These are phyloP conservation scores for Angophora floribunda DNA, from an alignment of 345 rosid species.

Conservation along the genomic window DNA sequence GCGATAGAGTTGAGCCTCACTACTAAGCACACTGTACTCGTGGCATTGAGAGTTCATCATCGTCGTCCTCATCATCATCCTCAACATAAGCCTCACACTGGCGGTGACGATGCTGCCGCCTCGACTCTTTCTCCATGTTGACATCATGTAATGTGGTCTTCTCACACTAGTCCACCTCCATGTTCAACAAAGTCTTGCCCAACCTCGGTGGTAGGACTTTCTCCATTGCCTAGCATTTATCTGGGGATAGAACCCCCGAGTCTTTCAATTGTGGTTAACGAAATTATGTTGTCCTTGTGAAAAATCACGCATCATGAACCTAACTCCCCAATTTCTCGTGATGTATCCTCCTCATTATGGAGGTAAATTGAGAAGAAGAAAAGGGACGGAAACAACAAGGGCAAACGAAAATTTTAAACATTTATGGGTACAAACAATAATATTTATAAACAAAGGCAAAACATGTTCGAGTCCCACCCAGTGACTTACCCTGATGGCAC, in stretches of 20 bases:
- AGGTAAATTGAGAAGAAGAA: too few relatives aligned
- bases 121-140: conserved; percentile 82
- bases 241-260: conserved; percentile 23
- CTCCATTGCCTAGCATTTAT: conserved; percentile 58
- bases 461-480: too few relatives aligned
- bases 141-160: conserved; percentile 86
- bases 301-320: too few relatives aligned
- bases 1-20: conserved; percentile 3
- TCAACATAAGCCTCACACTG: conserved; percentile 36
- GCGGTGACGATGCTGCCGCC: conserved; percentile 43
- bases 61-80: conserved; percentile 41
- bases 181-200: conserved; percentile 29
- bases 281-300: too few relatives aligned
- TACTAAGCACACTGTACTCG: conserved; percentile 80
- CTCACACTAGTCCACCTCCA: conserved; percentile 85
- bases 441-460: too few relatives aligned
- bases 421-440: too few relatives aligned
- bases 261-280: conserved; percentile 1
- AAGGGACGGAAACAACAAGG: too few relatives aligned
- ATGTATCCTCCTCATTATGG: too few relatives aligned
- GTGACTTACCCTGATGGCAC: too few relatives aligned
- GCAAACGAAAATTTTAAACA: too few relatives aligned
- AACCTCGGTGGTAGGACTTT: conserved; percentile 46
- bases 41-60: conserved; percentile 16
- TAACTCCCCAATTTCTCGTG: too few relatives aligned